A percentile compares a stretch with the other conserved stretches of the same genome.
These are phyloP conservation scores for Sporobolomyces phaffii DNA, from an alignment of 768 basidiomycete species.

Conservation along the genomic window DNA sequence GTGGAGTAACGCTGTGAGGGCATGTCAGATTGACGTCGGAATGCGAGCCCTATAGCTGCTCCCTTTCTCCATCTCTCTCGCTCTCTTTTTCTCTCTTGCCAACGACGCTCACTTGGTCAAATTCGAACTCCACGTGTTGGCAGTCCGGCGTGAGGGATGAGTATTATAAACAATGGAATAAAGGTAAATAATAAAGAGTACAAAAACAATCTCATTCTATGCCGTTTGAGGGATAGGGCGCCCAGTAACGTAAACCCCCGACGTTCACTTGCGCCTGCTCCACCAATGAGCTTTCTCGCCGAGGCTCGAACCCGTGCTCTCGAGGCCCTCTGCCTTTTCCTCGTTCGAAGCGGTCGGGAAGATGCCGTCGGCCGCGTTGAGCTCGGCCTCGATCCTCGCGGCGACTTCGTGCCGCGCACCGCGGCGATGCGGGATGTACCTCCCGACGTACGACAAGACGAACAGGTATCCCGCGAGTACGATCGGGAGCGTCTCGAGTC, in stretches of 20 bases:
- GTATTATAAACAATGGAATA: too few species aligned
- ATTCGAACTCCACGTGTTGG: too few species aligned
- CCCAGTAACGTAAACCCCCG: too few species aligned
- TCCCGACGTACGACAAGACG: constrained; percentile 19
- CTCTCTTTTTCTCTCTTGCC: too few species aligned
- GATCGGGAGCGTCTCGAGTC: constrained; percentile 31
- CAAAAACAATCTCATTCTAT: too few species aligned
- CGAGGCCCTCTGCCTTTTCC: neutral
- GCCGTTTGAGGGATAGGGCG: too few species aligned
- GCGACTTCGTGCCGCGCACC: constrained; percentile 5
- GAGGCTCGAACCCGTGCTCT: neutral
- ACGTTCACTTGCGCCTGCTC: constrained; percentile 8
- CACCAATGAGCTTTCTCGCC: constrained; percentile 8
- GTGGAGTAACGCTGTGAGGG: constrained; percentile 15
- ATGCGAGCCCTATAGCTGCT: neutral
- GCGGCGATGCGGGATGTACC: constrained; percentile 24
- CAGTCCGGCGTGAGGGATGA: too few species aligned
- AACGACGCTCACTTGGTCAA: too few species aligned
- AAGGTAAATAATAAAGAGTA: too few species aligned
- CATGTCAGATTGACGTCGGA: neutral
- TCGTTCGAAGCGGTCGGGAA: neutral
- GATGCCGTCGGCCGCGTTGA: constrained; percentile 7
- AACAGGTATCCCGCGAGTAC: constrained; percentile 27
- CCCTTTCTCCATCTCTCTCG: neutral
- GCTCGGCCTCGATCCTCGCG: constrained; percentile 6